These are phyloP conservation scores for Parafenestella ontariensis DNA, from an alignment of 2,329 filamentous ascomycete genomes.

Conservation along the genomic window DNA sequence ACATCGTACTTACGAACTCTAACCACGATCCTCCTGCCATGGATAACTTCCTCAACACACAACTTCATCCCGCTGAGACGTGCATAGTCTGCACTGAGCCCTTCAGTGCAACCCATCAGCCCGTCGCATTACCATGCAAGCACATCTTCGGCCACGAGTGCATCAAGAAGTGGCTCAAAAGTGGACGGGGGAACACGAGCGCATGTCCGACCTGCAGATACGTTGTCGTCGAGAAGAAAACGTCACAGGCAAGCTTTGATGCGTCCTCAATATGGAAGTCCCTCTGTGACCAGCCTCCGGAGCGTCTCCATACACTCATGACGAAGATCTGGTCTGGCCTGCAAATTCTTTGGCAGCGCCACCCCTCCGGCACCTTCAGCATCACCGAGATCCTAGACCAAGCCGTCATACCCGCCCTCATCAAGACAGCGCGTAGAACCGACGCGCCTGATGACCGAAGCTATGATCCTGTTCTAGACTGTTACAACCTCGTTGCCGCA, in stretches of 20 bases:
- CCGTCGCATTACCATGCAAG: slow-evolving; percentile 39
- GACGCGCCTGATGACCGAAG: background rate
- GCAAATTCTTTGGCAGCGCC: slow-evolving; percentile 25
- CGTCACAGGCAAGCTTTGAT: slow-evolving; percentile 21
- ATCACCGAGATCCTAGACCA: slow-evolving; percentile 26
- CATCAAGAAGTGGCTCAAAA: slow-evolving; percentile 36
- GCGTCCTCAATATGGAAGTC: slow-evolving; percentile 34
- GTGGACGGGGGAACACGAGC: slow-evolving; percentile 30
- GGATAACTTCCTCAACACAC: slow-evolving; percentile 34
- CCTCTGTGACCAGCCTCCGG: slow-evolving; percentile 29
- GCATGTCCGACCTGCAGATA: slow-evolving; percentile 40
- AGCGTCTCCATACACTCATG: slow-evolving; percentile 28
- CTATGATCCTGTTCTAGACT: slow-evolving; percentile 25
- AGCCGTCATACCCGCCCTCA: slow-evolving; percentile 32
- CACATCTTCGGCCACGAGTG: slow-evolving; percentile 44
- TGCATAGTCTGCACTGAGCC: slow-evolving; percentile 39
- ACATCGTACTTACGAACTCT: background rate
- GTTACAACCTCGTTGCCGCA: slow-evolving; percentile 30
- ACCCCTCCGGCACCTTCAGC: slow-evolving; percentile 24
- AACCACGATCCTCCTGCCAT: slow-evolving; percentile 12
- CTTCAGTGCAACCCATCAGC: slow-evolving; percentile 32
- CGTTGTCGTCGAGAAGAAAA: slow-evolving; percentile 21
- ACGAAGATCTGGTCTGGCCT: slow-evolving; percentile 27
- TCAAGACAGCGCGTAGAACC: slow-evolving; percentile 5
- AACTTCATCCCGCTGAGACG: slow-evolving; percentile 32